Conservation (phyloP, 768 basidiomycete species). For the Dendrothele bispora region DNA sequence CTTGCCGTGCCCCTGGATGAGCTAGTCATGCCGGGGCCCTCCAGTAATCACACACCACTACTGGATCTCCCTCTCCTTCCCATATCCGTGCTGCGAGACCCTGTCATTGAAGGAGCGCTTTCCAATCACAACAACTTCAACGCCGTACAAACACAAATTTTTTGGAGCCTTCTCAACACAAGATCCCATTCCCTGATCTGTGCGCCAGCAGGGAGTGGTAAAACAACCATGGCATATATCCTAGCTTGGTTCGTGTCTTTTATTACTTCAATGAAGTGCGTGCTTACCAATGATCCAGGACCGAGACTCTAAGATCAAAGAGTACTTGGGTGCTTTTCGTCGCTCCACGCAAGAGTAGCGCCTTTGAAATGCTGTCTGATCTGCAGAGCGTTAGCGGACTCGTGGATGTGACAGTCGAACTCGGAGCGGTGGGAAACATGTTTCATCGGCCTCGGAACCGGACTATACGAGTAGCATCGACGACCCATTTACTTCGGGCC, state of each 20-base stretch:
- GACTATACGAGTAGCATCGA: conserved; percentile 57
- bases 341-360: conserved; percentile 56
- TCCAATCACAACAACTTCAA: conserved; percentile 60
- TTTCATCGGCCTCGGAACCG: conserved; percentile 40
- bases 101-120: conserved; percentile 45
- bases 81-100: conserved; percentile 49
- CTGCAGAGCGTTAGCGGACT: conserved; percentile 40
- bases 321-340: conserved; percentile 65
- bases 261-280: not conserved
- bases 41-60: conserved; percentile 57
- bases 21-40: conserved; percentile 72
- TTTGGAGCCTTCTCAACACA: conserved; percentile 79
- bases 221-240: conserved; percentile 70
- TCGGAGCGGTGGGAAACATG: conserved; percentile 30
- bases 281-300: conserved; percentile 42
- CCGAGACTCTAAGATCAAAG: conserved; percentile 41
- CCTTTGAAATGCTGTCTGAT: conserved; percentile 55
- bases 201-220: conserved; percentile 81
- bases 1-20: conserved; percentile 59
- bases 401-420: conserved; percentile 40
- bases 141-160: conserved; percentile 84
- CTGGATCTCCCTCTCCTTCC: conserved; percentile 77
- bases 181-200: conserved; percentile 68
- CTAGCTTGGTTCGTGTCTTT: conserved; percentile 64
- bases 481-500: conserved; percentile 47